Conservation (phyloP, 768 basidiomycete genomes). For the Epithele typhae region DNA sequence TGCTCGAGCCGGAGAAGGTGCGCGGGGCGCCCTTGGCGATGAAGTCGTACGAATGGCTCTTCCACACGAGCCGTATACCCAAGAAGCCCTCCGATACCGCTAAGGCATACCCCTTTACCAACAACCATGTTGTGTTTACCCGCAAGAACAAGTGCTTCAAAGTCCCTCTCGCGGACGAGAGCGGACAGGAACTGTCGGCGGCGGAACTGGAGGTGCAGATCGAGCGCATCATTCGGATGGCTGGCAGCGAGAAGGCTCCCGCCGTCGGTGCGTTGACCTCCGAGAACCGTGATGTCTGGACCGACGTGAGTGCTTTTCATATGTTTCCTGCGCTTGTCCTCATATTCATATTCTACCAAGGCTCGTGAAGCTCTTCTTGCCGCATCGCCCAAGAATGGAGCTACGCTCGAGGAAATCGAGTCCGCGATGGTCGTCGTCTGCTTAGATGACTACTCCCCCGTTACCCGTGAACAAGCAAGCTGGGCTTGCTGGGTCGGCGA, state of each 20-base stretch:
- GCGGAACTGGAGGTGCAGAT: slow-evolving; percentile 84
- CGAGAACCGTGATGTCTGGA: slow-evolving; percentile 89
- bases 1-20: slow-evolving; percentile 85
- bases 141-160: slow-evolving; percentile 91
- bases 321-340: too few relatives aligned
- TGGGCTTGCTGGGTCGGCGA: slow-evolving; percentile 88
- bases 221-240: slow-evolving; percentile 59
- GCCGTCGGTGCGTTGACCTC: slow-evolving; percentile 79
- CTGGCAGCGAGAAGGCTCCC: slow-evolving; percentile 41
- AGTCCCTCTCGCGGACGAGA: slow-evolving; percentile 61
- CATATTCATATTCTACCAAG: slow-evolving; percentile 26
- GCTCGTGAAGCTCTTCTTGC: slow-evolving; percentile 59
- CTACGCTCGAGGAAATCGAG: slow-evolving; percentile 75
- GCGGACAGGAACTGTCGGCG: slow-evolving; percentile 69
- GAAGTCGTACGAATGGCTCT: slow-evolving; percentile 95
- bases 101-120: slow-evolving; percentile 67
- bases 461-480: slow-evolving; percentile 77
- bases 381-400: slow-evolving; percentile 59
- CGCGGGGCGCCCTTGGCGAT: slow-evolving; percentile 79
- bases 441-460: slow-evolving; percentile 78
- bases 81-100: slow-evolving; percentile 79
- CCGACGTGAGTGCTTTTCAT: slow-evolving; percentile 49
- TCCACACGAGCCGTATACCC: slow-evolving; percentile 92
- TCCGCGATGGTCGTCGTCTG: slow-evolving; percentile 85
- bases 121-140: slow-evolving; percentile 89